Evolutionary conservation across 192 early-diverging fungal species (phyloP).

Genomic region (Backusella mclennaniae): DNA sequence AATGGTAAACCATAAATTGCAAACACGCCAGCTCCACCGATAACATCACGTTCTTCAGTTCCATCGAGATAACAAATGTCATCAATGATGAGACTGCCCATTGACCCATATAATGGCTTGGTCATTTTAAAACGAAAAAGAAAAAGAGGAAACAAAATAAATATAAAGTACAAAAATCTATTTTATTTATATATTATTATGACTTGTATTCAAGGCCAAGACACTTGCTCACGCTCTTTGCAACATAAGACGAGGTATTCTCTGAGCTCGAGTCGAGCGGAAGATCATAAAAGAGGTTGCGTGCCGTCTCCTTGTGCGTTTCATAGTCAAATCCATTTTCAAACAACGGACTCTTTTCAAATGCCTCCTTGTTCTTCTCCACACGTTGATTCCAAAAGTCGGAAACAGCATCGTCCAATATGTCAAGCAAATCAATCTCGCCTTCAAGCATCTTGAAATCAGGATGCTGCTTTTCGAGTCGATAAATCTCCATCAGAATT

Average conservation of each 20-base stretch:
- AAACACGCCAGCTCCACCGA: slow-evolving; percentile 43
- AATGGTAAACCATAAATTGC: slow-evolving; percentile 41
- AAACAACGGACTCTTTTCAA: slow-evolving; percentile 10
- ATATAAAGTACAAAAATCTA: no score
- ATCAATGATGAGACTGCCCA: slow-evolving; percentile 40
- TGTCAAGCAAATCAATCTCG: slow-evolving; percentile 55
- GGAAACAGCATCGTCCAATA: slow-evolving; percentile 66
- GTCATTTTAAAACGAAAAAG: neutral
- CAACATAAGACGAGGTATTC: slow-evolving; percentile 68
- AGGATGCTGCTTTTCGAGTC: slow-evolving; percentile 65
- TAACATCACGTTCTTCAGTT: slow-evolving; percentile 19
- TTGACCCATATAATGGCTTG: slow-evolving; percentile 9
- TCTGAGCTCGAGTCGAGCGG: slow-evolving; percentile 56
- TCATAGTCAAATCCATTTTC: slow-evolving; percentile 50
- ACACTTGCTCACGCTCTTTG: slow-evolving; percentile 41
- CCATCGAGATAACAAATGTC: slow-evolving; percentile 37
- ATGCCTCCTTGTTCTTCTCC: slow-evolving; percentile 38
- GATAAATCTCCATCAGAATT: slow-evolving; percentile 65
- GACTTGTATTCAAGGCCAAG: slow-evolving; percentile 1
- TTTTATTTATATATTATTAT: neutral
- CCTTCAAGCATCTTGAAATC: slow-evolving; percentile 47
- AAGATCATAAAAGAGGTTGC: slow-evolving; percentile 79
- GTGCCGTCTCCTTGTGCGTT: slow-evolving; percentile 58
- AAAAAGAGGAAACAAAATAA: neutral
- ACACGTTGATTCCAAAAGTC: slow-evolving; percentile 73